A percentile compares a stretch with the other conserved stretches of the same genome.
Evolutionary conservation across 75 land plant species (phyloP).

Genomic region (Picea glauca): DNA sequence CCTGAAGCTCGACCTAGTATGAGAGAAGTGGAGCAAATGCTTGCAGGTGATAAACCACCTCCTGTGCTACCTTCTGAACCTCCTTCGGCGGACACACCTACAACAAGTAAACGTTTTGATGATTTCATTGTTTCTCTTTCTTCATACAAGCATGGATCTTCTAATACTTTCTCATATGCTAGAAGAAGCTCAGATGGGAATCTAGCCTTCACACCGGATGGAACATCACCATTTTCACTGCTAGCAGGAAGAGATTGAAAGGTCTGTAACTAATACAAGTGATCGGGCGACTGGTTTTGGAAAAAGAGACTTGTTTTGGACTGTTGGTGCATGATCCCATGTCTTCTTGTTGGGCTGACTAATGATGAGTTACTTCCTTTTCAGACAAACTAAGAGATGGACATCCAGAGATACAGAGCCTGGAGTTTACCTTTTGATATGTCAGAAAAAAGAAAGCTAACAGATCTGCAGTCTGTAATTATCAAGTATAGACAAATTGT

Average conservation of each 20-base stretch:
- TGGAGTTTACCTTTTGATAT: neutral
- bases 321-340: neutral
- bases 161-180: neutral
- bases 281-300: neutral
- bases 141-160: neutral
- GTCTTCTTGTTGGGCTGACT: neutral
- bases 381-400: neutral
- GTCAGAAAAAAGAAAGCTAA: neutral
- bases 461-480: neutral
- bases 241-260: neutral
- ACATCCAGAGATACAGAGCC: neutral
- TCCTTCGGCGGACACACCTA: neutral
- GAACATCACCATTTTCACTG: neutral
- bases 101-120: neutral
- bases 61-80: constrained; percentile 4
- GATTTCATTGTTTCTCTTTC: neutral
- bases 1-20: constrained; percentile 13
- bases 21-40: constrained; percentile 13
- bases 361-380: neutral
- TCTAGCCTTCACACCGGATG: neutral
- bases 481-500: neutral
- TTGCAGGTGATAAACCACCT: constrained; percentile 18
- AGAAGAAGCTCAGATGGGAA: neutral
- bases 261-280: neutral
- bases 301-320: neutral